phyloP scores from a whole-genome alignment of 2,329 filamentous ascomycete species.

The Colletotrichum filicis region DNA sequence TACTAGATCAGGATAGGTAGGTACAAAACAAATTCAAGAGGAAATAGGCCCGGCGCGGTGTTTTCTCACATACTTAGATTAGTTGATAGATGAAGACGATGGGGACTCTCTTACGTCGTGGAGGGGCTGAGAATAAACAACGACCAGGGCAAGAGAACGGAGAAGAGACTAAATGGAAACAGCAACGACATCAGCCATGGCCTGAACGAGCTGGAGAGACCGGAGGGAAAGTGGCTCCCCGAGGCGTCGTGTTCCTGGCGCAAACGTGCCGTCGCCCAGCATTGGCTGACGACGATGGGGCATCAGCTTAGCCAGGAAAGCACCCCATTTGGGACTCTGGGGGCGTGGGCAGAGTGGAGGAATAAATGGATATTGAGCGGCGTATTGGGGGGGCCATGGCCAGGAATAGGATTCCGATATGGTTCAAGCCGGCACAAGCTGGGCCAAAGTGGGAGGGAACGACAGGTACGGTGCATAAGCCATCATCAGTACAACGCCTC shows the following conservation, averaged over 20 bases:
- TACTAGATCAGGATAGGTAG: constrained; percentile 29
- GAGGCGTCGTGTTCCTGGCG: constrained; percentile 33
- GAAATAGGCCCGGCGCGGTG: not conserved
- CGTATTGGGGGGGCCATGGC: not conserved
- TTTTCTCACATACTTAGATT: not conserved
- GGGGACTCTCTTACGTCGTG: not conserved
- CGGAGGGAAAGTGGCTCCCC: not conserved
- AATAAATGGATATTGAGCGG: not conserved
- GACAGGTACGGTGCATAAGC: constrained; percentile 31
- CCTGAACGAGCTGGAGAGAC: constrained; percentile 5
- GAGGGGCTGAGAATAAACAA: not conserved
- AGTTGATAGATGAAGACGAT: not conserved
- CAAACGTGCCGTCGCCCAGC: constrained; percentile 33
- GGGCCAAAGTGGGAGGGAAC: constrained; percentile 26
- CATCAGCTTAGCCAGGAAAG: constrained; percentile 12
- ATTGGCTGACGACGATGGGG: constrained; percentile 34
- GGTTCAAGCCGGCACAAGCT: not conserved
- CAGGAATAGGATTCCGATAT: not conserved
- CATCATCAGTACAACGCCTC: not conserved
- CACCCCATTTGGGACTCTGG: constrained; percentile 17
- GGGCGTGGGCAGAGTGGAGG: constrained; percentile 26
- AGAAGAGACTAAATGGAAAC: constrained; percentile 18
- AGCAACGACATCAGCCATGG: constrained; percentile 9
- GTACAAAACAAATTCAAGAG: not conserved
- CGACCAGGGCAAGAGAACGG: not conserved